Evolutionary conservation across 495 filamentous ascomycete species (phyloP).

Genomic region (Pseudoneurospora amorphoporcata): DNA sequence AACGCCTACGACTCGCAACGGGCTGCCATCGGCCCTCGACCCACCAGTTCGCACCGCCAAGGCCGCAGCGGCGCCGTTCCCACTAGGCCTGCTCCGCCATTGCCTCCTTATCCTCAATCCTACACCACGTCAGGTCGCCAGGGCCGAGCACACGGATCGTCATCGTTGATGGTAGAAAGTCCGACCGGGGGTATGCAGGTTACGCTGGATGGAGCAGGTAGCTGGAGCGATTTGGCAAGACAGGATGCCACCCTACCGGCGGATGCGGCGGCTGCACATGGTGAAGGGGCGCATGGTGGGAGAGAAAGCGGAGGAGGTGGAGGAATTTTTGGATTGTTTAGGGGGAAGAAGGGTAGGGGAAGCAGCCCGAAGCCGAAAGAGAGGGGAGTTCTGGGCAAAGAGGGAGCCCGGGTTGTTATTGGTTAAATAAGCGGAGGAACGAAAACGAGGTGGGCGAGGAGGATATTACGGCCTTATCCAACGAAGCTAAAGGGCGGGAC

Average conservation of each 20-base stretch:
- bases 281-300: conserved; percentile 22
- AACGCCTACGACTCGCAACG: conserved; percentile 16
- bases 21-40: conserved; percentile 19
- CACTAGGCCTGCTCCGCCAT: conserved; percentile 26
- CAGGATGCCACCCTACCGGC: conserved; percentile 67
- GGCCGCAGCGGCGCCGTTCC: conserved; percentile 3
- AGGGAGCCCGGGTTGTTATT: conserved; percentile 75
- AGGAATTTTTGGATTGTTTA: conserved; percentile 85
- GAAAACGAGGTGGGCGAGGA: background rate
- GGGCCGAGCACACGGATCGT: conserved; percentile 19
- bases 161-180: conserved; percentile 52
- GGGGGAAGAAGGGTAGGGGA: conserved; percentile 78
- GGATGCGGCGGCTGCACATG: conserved; percentile 45
- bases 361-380: conserved; percentile 92
- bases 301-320: conserved; percentile 38
- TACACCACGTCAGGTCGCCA: conserved; percentile 25
- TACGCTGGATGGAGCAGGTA: conserved; percentile 76
- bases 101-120: conserved; percentile 39
- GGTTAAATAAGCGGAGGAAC: conserved; percentile 16
- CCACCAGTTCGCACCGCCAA: background rate
- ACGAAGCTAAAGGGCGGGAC: background rate
- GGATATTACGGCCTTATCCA: background rate
- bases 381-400: conserved; percentile 85
- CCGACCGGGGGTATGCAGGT: conserved; percentile 84
- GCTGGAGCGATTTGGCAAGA: conserved; percentile 81